Evolutionary conservation across 1,139 yeast genomes (phyloP), one percentile per base, ranked within the genome.

Genomic region (Groenewaldozyma auringiensis): DNA sequence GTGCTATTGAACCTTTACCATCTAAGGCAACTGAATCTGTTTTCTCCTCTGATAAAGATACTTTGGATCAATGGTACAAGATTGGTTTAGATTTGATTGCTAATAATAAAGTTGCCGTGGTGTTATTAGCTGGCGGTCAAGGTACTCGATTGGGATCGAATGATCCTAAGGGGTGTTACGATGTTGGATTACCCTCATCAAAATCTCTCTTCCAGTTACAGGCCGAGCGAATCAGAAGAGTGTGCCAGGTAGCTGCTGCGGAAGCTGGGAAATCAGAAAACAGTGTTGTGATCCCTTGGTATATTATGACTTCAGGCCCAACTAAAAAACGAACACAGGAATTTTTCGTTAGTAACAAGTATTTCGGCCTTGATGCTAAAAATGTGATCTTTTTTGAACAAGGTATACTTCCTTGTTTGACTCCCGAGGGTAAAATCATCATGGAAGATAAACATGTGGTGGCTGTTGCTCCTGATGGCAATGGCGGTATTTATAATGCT

Each of bases 51-150:
- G 53, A 49, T 25, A 46, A 51, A 22, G 41, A 50, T 4, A 56
- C 47, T 29, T 43, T 52, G 32, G 45, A 48, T 17, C 41, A 46
- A 22, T 89, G 95, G 88, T 58, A 62, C 29, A 55, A 66, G 1
- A 49, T 67, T 16, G 99, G 99, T 13, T 65, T 83, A 39, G 69
- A 77, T 33, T 83, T 94, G 35, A 82, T 92, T 50, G 67, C 77
- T 27, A 62, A 70, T 22, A 83, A 83, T 54, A 78, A 83, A 59
- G 97, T 89, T 18, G 98, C 88, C 21, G 92, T 92, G 6, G 73
- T 92, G 40, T 73, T 92, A 47, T 81, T 92, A 83, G 96, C 98
- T 9, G 99, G 98, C 47, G 99, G 99, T 46, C 98, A 92, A 66
- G 99, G 98, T 27, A 83, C 97, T 2, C 75, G 99, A 52, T 72